phyloP scores from a whole-genome alignment of 2,329 filamentous ascomycete genomes.

The Pseudocercospora macadamiae region DNA sequence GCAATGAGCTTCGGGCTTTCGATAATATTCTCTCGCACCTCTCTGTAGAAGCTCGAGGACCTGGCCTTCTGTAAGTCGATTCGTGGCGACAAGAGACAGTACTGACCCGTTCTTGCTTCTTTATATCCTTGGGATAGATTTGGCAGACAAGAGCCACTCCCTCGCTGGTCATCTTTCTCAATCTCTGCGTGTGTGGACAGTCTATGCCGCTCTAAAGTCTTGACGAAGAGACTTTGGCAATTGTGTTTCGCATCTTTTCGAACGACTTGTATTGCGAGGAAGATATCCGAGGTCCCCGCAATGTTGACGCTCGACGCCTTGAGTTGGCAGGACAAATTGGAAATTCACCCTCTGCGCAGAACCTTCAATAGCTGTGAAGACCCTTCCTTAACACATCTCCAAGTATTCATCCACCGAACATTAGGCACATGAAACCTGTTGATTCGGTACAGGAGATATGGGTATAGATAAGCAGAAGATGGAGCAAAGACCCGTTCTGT shows the following conservation, averaged over 20 bases:
- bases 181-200: too few relatives aligned
- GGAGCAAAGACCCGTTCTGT: not conserved
- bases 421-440: not conserved
- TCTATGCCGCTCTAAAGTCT: too few relatives aligned
- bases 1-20: conserved; percentile 26
- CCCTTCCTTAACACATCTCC: too few relatives aligned
- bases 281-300: not conserved
- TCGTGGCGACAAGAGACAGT: too few relatives aligned
- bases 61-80: conserved; percentile 9
- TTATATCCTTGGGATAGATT: not conserved
- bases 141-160: not conserved
- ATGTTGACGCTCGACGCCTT: too few relatives aligned
- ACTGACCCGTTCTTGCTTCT: not conserved
- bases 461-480: not conserved
- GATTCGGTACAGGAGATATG: not conserved
- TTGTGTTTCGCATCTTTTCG: too few relatives aligned
- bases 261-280: too few relatives aligned
- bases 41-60: conserved; percentile 30
- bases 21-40: conserved; percentile 32
- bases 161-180: not conserved
- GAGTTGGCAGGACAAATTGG: too few relatives aligned
- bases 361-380: not conserved
- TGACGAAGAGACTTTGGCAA: too few relatives aligned
- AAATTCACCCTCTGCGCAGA: too few relatives aligned
- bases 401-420: too few relatives aligned